phyloP scores from a whole-genome alignment of 768 basidiomycete species.

The Lactarius psammicola region DNA sequence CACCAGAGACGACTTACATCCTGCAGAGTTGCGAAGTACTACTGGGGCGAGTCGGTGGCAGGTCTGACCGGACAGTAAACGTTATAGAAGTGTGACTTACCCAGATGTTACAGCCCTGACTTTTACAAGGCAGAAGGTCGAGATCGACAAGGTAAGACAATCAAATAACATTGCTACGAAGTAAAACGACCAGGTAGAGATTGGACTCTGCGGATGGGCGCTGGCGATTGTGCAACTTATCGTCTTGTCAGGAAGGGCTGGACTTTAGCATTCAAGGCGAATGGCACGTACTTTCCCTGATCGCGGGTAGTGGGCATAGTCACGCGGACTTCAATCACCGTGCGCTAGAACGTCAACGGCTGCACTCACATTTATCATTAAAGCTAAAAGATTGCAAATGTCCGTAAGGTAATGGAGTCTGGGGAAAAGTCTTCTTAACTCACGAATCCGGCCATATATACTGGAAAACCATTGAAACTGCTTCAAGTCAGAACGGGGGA shows the following conservation, averaged over 20 bases:
- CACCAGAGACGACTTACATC: slow-evolving; percentile 30
- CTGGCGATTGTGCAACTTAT: slow-evolving; percentile 49
- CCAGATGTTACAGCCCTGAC: slow-evolving; percentile 41
- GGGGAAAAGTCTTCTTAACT: slow-evolving; percentile 30
- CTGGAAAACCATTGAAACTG: slow-evolving; percentile 59
- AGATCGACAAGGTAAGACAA: slow-evolving; percentile 48
- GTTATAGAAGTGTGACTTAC: slow-evolving; percentile 10
- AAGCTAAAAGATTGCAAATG: slow-evolving; percentile 19
- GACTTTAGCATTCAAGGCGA: not conserved
- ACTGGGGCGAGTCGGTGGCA: slow-evolving; percentile 20
- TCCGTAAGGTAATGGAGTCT: slow-evolving; percentile 12
- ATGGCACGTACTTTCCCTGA: slow-evolving; percentile 40
- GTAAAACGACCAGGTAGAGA: slow-evolving; percentile 59
- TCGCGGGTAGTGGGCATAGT: not conserved
- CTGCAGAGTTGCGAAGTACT: slow-evolving; percentile 33
- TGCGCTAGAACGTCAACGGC: not conserved
- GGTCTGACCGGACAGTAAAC: not conserved
- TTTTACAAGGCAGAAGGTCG: slow-evolving; percentile 51
- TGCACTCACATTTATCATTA: slow-evolving; percentile 7
- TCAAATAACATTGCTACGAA: slow-evolving; percentile 58
- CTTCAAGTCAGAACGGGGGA: not conserved
- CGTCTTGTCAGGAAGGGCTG: not conserved
- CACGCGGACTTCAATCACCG: not conserved
- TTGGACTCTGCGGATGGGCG: slow-evolving; percentile 21
- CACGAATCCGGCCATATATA: slow-evolving; percentile 49